Percentiles rank a stretch among this genome's conserved stretches.
Conservation (phyloP, 805 yeast genomes). For the Nakazawaea anatomiae region DNA sequence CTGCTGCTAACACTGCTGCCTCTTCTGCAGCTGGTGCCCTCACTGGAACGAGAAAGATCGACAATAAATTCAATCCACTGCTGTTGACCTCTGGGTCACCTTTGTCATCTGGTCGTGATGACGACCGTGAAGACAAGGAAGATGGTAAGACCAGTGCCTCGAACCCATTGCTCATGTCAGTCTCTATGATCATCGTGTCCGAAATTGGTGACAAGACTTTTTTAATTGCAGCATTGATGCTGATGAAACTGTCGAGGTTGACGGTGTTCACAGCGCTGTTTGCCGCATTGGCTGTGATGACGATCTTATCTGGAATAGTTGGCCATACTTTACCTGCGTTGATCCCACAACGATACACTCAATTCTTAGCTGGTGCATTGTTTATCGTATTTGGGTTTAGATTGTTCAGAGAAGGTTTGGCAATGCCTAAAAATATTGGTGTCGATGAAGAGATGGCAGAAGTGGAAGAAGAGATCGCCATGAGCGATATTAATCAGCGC, state of each 20-base stretch:
- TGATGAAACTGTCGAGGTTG: slow-evolving; percentile 83
- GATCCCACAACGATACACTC: slow-evolving; percentile 74
- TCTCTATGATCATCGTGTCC: slow-evolving; percentile 88
- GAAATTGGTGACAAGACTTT: slow-evolving; percentile 98
- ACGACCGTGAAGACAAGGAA: background rate
- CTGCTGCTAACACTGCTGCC: no score
- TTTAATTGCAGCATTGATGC: slow-evolving; percentile 94
- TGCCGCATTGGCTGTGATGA: slow-evolving; percentile 82
- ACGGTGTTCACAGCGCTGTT: slow-evolving; percentile 89
- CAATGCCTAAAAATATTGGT: slow-evolving; percentile 76
- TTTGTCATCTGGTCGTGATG: background rate
- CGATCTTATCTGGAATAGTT: slow-evolving; percentile 80
- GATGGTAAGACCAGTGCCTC: background rate
- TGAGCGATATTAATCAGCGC: slow-evolving; percentile 46
- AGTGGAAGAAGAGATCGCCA: slow-evolving; percentile 88
- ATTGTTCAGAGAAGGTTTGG: slow-evolving; percentile 73
- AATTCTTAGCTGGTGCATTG: slow-evolving; percentile 71
- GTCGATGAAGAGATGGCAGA: slow-evolving; percentile 95
- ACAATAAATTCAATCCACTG: background rate
- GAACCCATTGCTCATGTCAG: slow-evolving; percentile 69
- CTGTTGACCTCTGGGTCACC: background rate
- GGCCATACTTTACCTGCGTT: slow-evolving; percentile 89
- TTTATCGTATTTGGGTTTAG: slow-evolving; percentile 80
- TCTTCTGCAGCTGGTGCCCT: background rate
- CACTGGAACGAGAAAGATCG: background rate